Evolutionary conservation across 106 monocot species (phyloP).

Genomic region (Dioscorea dumetorum): DNA sequence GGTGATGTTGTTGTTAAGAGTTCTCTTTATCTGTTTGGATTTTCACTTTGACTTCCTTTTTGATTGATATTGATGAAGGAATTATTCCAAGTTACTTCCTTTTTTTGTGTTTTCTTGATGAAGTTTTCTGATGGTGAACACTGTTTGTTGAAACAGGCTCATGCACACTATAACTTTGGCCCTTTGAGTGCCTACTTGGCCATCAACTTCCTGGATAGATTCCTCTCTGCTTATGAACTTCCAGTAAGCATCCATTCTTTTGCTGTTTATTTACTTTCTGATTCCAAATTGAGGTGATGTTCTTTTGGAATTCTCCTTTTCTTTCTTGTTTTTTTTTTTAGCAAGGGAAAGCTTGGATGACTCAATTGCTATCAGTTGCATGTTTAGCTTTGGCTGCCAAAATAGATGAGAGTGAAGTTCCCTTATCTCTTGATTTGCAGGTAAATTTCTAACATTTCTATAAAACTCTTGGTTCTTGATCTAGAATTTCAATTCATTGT

Average conservation of each 20-base stretch:
- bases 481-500: neutral
- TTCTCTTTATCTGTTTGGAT: too few species aligned
- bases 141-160: slow-evolving; percentile 40
- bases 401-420: slow-evolving; percentile 72
- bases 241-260: slow-evolving; percentile 48
- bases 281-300: neutral
- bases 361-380: slow-evolving; percentile 71
- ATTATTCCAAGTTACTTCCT: too few species aligned
- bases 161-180: slow-evolving; percentile 62
- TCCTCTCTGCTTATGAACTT: slow-evolving; percentile 69
- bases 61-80: too few species aligned
- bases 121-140: too few species aligned
- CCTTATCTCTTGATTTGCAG: slow-evolving; percentile 66
- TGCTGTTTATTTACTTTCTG: neutral
- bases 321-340: slow-evolving; percentile 6
- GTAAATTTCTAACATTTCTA: slow-evolving; percentile 10
- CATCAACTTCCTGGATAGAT: slow-evolving; percentile 80
- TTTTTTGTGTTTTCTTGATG: too few species aligned
- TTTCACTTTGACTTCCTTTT: too few species aligned
- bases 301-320: neutral
- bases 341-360: slow-evolving; percentile 82
- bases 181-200: slow-evolving; percentile 62
- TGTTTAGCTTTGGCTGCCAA: slow-evolving; percentile 80
- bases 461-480: neutral
- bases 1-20: too few species aligned